A percentile compares a stretch with the other conserved stretches of the same genome.
Evolutionary conservation across 805 yeast species (phyloP).

Genomic region (Ogataea pini): DNA sequence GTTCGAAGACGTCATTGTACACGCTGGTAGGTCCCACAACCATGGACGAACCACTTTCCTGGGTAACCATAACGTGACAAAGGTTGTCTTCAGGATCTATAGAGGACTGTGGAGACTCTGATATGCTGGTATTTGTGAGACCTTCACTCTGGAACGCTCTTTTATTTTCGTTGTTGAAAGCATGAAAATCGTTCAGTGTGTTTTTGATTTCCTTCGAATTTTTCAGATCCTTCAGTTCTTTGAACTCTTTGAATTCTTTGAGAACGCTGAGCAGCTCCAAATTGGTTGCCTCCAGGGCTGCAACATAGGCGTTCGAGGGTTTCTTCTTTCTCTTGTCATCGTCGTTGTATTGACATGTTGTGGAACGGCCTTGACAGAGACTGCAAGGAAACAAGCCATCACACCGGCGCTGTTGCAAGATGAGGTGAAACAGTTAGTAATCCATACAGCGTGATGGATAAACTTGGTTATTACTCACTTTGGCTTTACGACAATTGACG

Average conservation of each 20-base stretch:
- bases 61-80: conserved; percentile 10
- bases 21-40: conserved; percentile 18
- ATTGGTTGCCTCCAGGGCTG: conserved; percentile 14
- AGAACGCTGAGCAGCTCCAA: conserved; percentile 4
- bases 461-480: conserved; percentile 4
- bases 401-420: conserved; percentile 11
- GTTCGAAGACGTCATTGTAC: conserved; percentile 11
- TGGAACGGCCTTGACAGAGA: conserved; percentile 5
- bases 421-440: not conserved
- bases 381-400: conserved; percentile 12
- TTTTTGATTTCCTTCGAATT: not conserved
- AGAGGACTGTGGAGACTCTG: not conserved
- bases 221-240: not conserved
- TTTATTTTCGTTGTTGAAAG: too few species aligned
- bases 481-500: conserved; percentile 8
- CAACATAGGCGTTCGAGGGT: conserved; percentile 11
- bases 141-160: not conserved
- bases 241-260: conserved; percentile 3
- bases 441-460: not conserved
- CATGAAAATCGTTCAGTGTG: not conserved
- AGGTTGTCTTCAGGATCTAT: conserved; percentile 5
- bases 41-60: conserved; percentile 12
- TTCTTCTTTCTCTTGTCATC: conserved; percentile 13
- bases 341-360: conserved; percentile 4
- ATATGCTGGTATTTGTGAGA: not conserved